These are phyloP conservation scores for Arabidopsis suecica DNA, from an alignment of 345 rosid genomes.

Conservation along the genomic window DNA sequence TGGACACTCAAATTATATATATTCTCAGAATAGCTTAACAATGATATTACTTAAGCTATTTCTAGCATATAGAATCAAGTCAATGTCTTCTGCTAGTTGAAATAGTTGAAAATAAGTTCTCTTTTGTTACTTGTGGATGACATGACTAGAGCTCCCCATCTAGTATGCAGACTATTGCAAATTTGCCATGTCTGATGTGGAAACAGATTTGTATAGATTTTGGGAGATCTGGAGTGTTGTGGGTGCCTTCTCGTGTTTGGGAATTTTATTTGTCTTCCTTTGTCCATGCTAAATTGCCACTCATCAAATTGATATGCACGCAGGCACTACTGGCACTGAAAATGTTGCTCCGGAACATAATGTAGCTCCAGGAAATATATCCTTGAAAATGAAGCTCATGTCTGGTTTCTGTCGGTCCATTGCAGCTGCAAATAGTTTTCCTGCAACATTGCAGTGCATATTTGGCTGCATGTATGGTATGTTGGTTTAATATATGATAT, in stretches of 20 bases:
- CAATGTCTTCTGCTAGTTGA: constrained; percentile 23
- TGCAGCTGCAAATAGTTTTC: constrained; percentile 89
- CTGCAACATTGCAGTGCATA: constrained; percentile 92
- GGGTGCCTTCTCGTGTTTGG: constrained; percentile 27
- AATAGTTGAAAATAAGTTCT: constrained; percentile 14
- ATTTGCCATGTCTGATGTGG: constrained; percentile 13
- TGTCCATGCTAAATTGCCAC: constrained; percentile 27
- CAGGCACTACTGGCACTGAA: constrained; percentile 71
- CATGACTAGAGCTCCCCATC: constrained; percentile 15
- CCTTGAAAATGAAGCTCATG: constrained; percentile 76
- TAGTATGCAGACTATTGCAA: constrained; percentile 31
- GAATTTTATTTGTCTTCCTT: neutral
- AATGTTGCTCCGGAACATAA: constrained; percentile 65
- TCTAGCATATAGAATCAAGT: constrained; percentile 5
- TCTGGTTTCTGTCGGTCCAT: constrained; percentile 80
- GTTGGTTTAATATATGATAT: constrained; percentile 23
- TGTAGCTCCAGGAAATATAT: constrained; percentile 72
- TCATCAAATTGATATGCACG: constrained; percentile 39
- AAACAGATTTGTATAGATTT: neutral
- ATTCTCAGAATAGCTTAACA: constrained; percentile 1
- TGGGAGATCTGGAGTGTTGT: constrained; percentile 23
- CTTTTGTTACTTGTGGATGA: constrained; percentile 20
- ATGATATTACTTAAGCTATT: constrained; percentile 12
- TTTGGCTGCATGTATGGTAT: constrained; percentile 95
- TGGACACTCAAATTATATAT: constrained; percentile 20